Conservation (phyloP, 2,329 filamentous ascomycete genomes). For the Aspergillus sp. region DNA sequence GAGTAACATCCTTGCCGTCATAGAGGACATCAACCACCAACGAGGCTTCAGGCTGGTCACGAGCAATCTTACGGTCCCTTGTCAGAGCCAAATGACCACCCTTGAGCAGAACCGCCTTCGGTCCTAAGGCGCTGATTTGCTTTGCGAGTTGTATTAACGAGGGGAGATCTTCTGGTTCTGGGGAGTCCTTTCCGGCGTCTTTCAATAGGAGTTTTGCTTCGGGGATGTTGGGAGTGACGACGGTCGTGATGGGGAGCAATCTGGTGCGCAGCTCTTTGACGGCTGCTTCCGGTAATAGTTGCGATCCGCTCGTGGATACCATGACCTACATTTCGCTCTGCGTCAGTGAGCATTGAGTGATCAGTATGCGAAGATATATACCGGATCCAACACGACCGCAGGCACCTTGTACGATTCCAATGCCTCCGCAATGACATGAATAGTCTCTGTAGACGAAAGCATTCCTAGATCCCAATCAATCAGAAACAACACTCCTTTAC, state of each 20-base stretch:
- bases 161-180: conserved; percentile 51
- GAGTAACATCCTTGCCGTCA: conserved; percentile 51
- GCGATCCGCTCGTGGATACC: conserved; percentile 53
- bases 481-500: neutral
- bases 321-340: conserved; percentile 60
- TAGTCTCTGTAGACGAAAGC: conserved; percentile 67
- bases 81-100: conserved; percentile 82
- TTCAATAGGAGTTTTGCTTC: conserved; percentile 41
- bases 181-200: conserved; percentile 29
- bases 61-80: conserved; percentile 54
- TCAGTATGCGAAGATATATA: conserved; percentile 36
- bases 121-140: conserved; percentile 60
- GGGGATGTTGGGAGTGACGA: conserved; percentile 45
- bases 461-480: conserved; percentile 53
- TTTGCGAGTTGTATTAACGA: conserved; percentile 65
- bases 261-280: conserved; percentile 33
- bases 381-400: conserved; percentile 66
- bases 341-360: conserved; percentile 4
- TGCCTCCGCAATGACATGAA: conserved; percentile 60
- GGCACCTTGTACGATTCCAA: conserved; percentile 53
- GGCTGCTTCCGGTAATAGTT: conserved; percentile 40
- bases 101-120: conserved; percentile 77
- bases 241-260: conserved; percentile 38
- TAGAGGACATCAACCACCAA: conserved; percentile 72
- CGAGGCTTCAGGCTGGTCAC: conserved; percentile 51